Conservation (phyloP, 2,329 filamentous ascomycete species). For the Epichloe sylvatica region DNA sequence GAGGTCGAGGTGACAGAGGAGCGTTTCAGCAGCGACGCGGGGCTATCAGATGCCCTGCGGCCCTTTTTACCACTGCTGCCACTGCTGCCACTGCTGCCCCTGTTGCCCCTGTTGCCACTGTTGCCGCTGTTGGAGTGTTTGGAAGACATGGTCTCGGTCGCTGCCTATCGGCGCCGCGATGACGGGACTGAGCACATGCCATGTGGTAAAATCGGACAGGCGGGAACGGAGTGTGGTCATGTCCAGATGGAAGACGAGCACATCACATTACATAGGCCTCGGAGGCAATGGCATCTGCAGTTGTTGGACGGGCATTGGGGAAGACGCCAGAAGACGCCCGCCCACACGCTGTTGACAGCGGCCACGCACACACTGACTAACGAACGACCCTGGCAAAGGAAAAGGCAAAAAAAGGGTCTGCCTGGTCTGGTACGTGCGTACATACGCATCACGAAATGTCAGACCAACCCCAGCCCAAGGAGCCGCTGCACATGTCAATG, state of each 20-base stretch:
- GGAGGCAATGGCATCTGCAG: not conserved
- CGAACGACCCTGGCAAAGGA: not conserved
- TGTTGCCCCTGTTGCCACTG: constrained; percentile 8
- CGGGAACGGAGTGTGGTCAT: not conserved
- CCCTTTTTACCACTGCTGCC: constrained; percentile 10
- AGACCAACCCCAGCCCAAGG: too few species aligned
- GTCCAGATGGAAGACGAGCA: not conserved
- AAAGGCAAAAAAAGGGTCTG: too few species aligned
- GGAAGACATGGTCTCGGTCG: constrained; percentile 11
- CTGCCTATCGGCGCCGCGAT: constrained; percentile 16
- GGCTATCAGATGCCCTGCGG: constrained; percentile 12
- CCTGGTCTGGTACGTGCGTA: too few species aligned
- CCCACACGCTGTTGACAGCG: not conserved
- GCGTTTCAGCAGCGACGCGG: constrained; percentile 6
- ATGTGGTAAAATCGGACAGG: not conserved
- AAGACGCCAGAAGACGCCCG: not conserved
- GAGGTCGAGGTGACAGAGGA: constrained; percentile 3
- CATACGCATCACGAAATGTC: too few species aligned
- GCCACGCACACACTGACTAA: not conserved
- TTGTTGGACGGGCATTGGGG: not conserved
- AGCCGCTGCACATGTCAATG: too few species aligned
- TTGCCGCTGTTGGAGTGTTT: constrained; percentile 13
- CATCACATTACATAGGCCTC: not conserved
- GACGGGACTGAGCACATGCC: constrained; percentile 13
- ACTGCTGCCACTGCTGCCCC: constrained; percentile 4